phyloP scores from a whole-genome alignment of 2,329 filamentous ascomycete genomes.

The Coniochaeta sp. region DNA sequence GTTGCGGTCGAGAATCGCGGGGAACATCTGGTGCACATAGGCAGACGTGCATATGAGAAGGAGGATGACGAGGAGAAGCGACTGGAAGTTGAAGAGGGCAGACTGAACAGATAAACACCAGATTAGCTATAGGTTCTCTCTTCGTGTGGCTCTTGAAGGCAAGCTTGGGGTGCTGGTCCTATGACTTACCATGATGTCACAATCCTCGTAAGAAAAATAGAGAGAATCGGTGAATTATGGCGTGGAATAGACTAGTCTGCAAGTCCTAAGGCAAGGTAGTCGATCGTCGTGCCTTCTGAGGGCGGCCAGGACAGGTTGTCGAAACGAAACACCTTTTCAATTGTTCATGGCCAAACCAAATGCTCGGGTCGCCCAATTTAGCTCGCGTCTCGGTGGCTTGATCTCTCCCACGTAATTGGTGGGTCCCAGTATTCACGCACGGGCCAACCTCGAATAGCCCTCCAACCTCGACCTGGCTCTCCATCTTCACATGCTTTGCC shows the following conservation, averaged over 20 bases:
- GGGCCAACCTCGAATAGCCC: neutral
- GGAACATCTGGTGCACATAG: constrained; percentile 86
- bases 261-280: neutral
- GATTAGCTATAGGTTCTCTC: constrained; percentile 2
- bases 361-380: neutral
- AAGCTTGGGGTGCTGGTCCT: neutral
- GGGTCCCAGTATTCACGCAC: neutral
- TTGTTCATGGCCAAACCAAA: neutral
- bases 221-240: neutral
- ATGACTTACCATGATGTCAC: constrained; percentile 13
- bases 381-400: neutral
- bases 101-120: constrained; percentile 48
- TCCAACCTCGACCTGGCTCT: neutral
- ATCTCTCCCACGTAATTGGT: neutral
- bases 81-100: constrained; percentile 98
- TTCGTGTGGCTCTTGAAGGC: neutral
- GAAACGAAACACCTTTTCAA: neutral
- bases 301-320: neutral
- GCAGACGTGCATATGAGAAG: constrained; percentile 94
- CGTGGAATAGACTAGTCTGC: neutral
- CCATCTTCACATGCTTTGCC: constrained; percentile 2
- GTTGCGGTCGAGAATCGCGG: constrained; percentile 83
- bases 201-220: neutral
- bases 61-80: constrained; percentile 86
- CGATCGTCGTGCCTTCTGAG: neutral